A percentile compares a stretch with the other conserved stretches of the same genome.
These are phyloP conservation scores for Amanita phalloides DNA, from an alignment of 768 basidiomycete genomes.

Conservation along the genomic window DNA sequence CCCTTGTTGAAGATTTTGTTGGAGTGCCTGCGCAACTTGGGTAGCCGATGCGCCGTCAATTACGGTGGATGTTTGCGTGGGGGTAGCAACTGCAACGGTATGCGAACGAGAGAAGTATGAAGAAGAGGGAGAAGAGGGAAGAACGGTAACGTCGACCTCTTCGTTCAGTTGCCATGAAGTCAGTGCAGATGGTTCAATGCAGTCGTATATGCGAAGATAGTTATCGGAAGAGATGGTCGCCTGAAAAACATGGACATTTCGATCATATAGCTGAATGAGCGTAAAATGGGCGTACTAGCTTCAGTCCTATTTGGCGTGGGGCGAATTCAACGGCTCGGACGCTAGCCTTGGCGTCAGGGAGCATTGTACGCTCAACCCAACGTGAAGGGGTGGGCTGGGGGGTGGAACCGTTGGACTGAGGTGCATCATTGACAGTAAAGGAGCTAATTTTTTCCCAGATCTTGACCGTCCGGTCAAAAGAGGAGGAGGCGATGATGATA, in stretches of 20 bases:
- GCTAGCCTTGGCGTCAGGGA: slow-evolving; percentile 80
- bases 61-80: slow-evolving; percentile 50
- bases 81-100: slow-evolving; percentile 56
- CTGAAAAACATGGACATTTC: slow-evolving; percentile 24
- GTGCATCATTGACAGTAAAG: slow-evolving; percentile 16
- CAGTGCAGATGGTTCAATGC: slow-evolving; percentile 65
- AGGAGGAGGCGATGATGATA: slow-evolving; percentile 73
- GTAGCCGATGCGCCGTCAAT: slow-evolving; percentile 49
- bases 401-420: slow-evolving; percentile 16
- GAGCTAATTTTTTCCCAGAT: slow-evolving; percentile 71
- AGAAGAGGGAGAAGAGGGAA: slow-evolving; percentile 35
- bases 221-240: slow-evolving; percentile 88
- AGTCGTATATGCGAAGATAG: slow-evolving; percentile 82
- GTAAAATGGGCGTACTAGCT: slow-evolving; percentile 45
- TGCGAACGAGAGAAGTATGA: slow-evolving; percentile 33
- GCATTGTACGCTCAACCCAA: slow-evolving; percentile 66
- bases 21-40: slow-evolving; percentile 54
- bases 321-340: slow-evolving; percentile 83
- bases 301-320: slow-evolving; percentile 80
- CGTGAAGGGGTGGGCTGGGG: slow-evolving; percentile 26
- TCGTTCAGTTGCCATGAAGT: slow-evolving; percentile 68
- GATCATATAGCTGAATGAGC: background rate
- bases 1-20: slow-evolving; percentile 34
- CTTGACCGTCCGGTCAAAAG: slow-evolving; percentile 87
- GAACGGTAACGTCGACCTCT: slow-evolving; percentile 60